Base-by-base conservation (phyloP, 768 basidiomycete genomes). In the Rhodotorula sphaerocarpa region DNA sequence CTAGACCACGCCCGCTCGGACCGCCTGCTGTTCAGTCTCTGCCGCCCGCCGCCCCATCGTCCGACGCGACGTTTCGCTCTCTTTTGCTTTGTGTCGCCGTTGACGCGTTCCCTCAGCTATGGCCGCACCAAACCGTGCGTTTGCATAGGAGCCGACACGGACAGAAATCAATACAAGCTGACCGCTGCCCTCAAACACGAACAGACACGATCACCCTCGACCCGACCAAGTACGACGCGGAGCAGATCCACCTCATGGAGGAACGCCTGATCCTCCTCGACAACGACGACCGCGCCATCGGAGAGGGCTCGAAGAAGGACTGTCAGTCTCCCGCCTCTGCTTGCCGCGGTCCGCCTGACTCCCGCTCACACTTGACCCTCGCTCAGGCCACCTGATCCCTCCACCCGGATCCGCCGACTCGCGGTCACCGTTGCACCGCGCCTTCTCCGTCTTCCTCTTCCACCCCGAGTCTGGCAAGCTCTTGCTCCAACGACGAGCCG, bases 391-490 rank as follows among this genome's bases (percentile, higher is more conserved):
- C 77, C 78, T 99, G 58, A 97, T 99, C 91, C 86, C 87, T 74
- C 95, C 95, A 75, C 93, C 97, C 73, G 83, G 84, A 74, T 65
- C 73, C 3, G 53, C 65, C 15, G 59, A 63, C 41, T 65, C 71
- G n/a, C 85, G 86, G 72, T 92, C 92, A 20, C 82, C 97, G 45
- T 84, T 99, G 30, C 95, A 99, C 75, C 86, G 95, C 44, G 95
- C 95, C 23, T 99, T 99, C 79, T 96, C 92, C 62, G 92, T 86
- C 41, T 97, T 99, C 76, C 82, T 96, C 67, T 99, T 97, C 80
- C 80, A 90, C 42, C 95, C 95, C 5, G 83, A 84, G 18, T 90
- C 96, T 75, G 95, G 95, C 50, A 88, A 86, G 75, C 81, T 99
- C 23, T 80, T 99, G 31, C 81, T 99, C 48, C 95, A 99, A 75